Evolutionary conservation across 208 protist genomes (phyloP), one percentile per base, ranked within the genome.

Genomic region (Balamuthia mandrillaris): DNA sequence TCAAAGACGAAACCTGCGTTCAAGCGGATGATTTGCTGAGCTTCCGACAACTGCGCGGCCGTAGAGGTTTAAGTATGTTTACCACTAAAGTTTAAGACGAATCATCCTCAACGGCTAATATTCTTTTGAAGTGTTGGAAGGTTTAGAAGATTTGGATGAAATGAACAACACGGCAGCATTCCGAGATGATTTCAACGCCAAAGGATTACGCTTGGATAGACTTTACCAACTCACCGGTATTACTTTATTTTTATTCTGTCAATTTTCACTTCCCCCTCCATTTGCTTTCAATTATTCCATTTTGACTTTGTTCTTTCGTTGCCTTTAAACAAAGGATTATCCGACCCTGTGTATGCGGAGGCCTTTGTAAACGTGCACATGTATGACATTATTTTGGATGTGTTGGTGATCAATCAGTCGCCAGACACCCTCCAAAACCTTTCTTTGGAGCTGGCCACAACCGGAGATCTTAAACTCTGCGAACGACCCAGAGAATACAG

Each of bases 331-430:
- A 56, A n/a, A n/a, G 49, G 49, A 56, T 98, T 97, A 86, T 95
- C 92, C 78, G 97, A 99, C 91, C 94, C 96, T 37, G 95, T 99
- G 37, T 99, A 99, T 88, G 97, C 95, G 77, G 97, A 99, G 92
- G 97, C 97, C 12, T 96, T 94, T 61, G 96, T 99, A 49, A 95
- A 92, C 14, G 97, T 99, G 31, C 94, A 98, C 88, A 93, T 98
- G 89, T 99, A 99, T 89, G 97, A 99, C 90, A 98, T 99, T 45
- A 90, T 96, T 27, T 94, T 99, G 94, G 87, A 97, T 94, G 6
- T 88, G 84, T 37, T 91, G 94, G 74, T 92, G 86, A 29, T 97
- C 54, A 99, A 99, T 92, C 94, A 96, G 89, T 98, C 97, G 2
- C 77, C 90, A 29, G 91, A 98, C 72, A 94, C 93, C 0, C 90